Conservation (phyloP, 108 stramenopile genomes). For the Mediolabrus comicus region DNA sequence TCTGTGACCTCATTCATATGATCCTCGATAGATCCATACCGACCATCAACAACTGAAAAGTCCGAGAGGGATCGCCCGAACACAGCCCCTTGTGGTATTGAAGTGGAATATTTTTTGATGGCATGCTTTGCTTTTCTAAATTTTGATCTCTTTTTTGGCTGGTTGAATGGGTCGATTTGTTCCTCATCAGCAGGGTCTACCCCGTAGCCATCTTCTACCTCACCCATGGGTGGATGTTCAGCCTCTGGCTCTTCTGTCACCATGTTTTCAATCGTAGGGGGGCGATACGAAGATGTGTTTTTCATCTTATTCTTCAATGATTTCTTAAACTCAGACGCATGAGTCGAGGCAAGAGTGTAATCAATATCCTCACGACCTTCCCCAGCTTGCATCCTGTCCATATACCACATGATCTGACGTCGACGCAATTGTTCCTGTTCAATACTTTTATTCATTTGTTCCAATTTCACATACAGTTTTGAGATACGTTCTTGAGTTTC, state of each 20-base stretch:
- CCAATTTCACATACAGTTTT: conserved; percentile 62
- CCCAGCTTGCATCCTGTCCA: conserved; percentile 82
- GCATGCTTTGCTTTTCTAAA: conserved; percentile 68
- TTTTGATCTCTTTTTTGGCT: not conserved
- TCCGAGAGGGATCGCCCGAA: conserved; percentile 69
- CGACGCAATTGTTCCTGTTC: conserved; percentile 76
- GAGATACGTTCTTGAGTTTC: conserved; percentile 77
- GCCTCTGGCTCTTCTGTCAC: conserved; percentile 19
- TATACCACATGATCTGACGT: conserved; percentile 70
- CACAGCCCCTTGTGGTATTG: conserved; percentile 60
- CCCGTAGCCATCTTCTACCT: not conserved
- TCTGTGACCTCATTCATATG: conserved; percentile 89
- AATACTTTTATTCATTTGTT: conserved; percentile 71
- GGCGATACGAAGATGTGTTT: conserved; percentile 6
- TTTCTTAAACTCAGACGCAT: conserved; percentile 33
- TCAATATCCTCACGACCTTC: conserved; percentile 84
- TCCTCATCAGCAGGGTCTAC: not conserved
- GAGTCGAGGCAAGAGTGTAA: conserved; percentile 75
- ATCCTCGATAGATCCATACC: conserved; percentile 71
- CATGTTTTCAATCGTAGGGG: conserved; percentile 20
- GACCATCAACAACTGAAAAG: conserved; percentile 30
- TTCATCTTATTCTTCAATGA: conserved; percentile 22
- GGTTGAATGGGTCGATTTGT: not conserved
- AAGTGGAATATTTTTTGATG: conserved; percentile 63
- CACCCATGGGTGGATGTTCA: conserved; percentile 13